A percentile compares a stretch with the other conserved stretches of the same genome.
These are phyloP conservation scores for Marchantia paleacea DNA, from an alignment of 225 moss, liverwort and hornwort genomes.

Conservation along the genomic window DNA sequence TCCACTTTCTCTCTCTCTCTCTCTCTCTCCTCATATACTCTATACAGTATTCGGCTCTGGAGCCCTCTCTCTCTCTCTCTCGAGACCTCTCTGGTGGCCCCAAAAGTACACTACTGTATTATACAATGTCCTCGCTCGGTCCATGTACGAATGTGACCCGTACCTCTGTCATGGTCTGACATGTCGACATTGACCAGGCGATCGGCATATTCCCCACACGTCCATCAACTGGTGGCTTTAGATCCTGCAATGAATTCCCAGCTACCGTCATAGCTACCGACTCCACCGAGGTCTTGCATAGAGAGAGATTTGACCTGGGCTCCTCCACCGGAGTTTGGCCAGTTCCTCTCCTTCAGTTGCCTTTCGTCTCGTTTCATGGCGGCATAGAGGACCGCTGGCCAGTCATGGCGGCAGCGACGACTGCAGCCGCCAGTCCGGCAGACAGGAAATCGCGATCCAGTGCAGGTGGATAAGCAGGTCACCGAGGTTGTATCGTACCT, in stretches of 20 bases:
- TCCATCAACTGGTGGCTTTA: neutral
- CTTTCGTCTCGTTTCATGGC: neutral
- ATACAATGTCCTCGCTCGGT: too few species aligned
- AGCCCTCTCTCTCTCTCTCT: neutral
- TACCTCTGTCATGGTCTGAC: too few species aligned
- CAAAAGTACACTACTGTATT: too few species aligned
- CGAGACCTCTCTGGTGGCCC: neutral
- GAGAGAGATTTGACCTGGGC: too few species aligned
- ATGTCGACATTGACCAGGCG: neutral
- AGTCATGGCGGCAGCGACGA: neutral
- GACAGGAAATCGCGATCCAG: neutral
- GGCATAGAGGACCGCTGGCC: neutral
- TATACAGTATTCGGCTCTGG: too few species aligned
- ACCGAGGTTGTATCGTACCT: neutral
- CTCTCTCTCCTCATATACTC: neutral
- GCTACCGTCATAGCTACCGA: too few species aligned
- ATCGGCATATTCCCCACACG: neutral
- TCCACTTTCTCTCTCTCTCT: neutral
- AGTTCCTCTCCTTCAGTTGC: too few species aligned
- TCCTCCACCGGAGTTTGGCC: too few species aligned
- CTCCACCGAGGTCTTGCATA: too few species aligned
- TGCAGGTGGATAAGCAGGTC: neutral
- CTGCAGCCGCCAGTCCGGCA: neutral
- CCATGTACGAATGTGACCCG: too few species aligned
- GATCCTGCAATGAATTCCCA: too few species aligned